Evolutionary conservation across 495 filamentous ascomycete genomes (phyloP), one percentile per base, ranked within the genome.

Genomic region (Durotheca rogersii): DNA sequence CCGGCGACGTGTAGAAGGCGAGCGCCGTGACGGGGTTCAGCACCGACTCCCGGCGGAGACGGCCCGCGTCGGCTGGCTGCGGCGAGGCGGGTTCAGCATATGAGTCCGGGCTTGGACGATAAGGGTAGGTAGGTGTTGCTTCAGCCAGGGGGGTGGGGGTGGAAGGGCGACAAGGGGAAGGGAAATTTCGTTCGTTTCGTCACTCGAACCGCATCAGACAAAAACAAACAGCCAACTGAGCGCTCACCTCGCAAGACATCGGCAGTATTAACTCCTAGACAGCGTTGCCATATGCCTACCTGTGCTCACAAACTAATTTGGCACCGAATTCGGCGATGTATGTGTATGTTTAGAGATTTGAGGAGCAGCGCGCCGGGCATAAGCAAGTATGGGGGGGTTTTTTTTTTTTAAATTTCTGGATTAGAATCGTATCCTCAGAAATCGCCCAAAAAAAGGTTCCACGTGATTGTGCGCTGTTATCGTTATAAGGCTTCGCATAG

Each of bases 21-120:
- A 86, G 62, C 0, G 81, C 81, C 14, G 82, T 85, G 42, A 86
- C 72, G 18, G 83, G 82, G 42, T 60, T 74, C 6, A 81, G 62
- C n/a, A 70, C 54, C 41, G 66, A 62, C 32, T 65, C 65, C 40
- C 67, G 56, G 16, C 37, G 66, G 29, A 76, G 56, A 31, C 35
- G 49, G 38, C 44, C 41, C 15, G 16, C 41, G 41, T 31, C 30
- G 47, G 35, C 27, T 40, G 39, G 9, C 50, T 53, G 32, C 30
- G 32, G 43, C 34, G 41, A 27, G 23, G 37, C 31, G 46, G 61
- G 34, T 18, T 64, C 41, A 64, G 44, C 47, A 15, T 18, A 5
- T 2, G 18, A 16, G 41, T 20, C 31, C 33, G 15, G n/a, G 3
- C 15, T 11, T 25, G 1, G 7, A 3, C 1, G 41, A n/a, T n/a